These are phyloP conservation scores for Cryphonectria radicalis DNA, from an alignment of 2,329 filamentous ascomycete species.

Conservation along the genomic window DNA sequence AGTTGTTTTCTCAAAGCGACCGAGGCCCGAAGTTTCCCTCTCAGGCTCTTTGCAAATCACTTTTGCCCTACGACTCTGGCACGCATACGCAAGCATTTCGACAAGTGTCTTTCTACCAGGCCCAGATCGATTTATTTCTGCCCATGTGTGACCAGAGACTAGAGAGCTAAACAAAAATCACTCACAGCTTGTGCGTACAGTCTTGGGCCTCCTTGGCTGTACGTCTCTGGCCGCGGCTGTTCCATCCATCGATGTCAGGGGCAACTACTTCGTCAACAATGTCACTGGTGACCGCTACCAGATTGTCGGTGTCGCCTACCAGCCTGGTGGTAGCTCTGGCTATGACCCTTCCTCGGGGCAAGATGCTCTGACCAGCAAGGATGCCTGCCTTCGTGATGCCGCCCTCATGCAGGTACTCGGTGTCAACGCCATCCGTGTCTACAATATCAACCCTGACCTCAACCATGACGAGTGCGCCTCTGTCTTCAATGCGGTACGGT, in stretches of 20 bases:
- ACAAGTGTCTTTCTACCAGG: not conserved
- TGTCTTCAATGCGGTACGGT: slow-evolving; percentile 64
- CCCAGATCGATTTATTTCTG: not conserved
- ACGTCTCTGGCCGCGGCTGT: slow-evolving; percentile 61
- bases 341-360: slow-evolving; percentile 58
- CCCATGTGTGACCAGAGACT: no score
- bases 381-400: slow-evolving; percentile 65
- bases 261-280: slow-evolving; percentile 64
- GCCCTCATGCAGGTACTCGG: slow-evolving; percentile 68
- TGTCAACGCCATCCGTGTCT: slow-evolving; percentile 71
- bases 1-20: no score
- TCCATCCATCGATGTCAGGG: slow-evolving; percentile 58
- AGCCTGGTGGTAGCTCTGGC: slow-evolving; percentile 67
- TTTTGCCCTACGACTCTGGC: not conserved
- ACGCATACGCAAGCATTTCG: not conserved
- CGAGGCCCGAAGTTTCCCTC: not conserved
- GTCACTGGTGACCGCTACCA: slow-evolving; percentile 64
- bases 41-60: not conserved
- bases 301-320: slow-evolving; percentile 70
- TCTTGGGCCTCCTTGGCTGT: slow-evolving; percentile 35
- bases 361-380: slow-evolving; percentile 64
- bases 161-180: not conserved
- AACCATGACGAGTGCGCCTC: slow-evolving; percentile 71
- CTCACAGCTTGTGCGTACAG: slow-evolving; percentile 14
- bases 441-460: slow-evolving; percentile 67